Evolutionary conservation across 768 basidiomycete genomes (phyloP).

Genomic region (Plicaturopsis crispa): DNA sequence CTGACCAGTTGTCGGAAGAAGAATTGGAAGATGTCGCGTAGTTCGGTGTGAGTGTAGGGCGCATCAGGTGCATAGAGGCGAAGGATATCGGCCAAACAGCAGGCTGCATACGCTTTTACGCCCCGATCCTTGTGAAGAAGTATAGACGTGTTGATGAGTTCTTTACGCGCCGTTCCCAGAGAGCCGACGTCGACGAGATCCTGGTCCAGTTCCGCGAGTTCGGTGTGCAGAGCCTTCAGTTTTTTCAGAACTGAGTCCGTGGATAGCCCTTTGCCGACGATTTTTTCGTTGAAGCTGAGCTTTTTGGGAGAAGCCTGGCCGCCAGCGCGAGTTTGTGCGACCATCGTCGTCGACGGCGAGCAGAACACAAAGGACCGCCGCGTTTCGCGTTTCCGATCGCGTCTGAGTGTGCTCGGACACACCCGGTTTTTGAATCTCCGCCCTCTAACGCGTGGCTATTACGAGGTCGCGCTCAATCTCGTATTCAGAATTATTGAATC

Average conservation of each 20-base stretch:
- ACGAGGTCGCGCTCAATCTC: too few relatives aligned
- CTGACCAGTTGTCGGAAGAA: constrained; percentile 80
- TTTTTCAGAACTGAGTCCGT: constrained; percentile 84
- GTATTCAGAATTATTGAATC: background rate
- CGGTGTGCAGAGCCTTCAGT: constrained; percentile 68
- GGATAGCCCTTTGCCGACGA: constrained; percentile 66
- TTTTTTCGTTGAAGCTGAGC: constrained; percentile 75
- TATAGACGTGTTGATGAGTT: constrained; percentile 72
- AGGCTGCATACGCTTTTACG: constrained; percentile 91
- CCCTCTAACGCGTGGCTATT: too few relatives aligned
- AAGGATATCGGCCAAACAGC: constrained; percentile 91
- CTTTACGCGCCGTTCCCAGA: constrained; percentile 61
- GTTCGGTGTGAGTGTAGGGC: constrained; percentile 82
- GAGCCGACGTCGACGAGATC: constrained; percentile 74
- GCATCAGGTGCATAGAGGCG: constrained; percentile 95
- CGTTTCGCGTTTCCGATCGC: constrained; percentile 2
- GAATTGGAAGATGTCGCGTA: constrained; percentile 96
- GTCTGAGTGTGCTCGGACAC: too few relatives aligned
- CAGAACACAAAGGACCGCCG: constrained; percentile 6
- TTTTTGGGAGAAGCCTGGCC: constrained; percentile 47
- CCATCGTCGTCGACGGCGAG: constrained; percentile 38
- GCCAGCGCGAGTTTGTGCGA: constrained; percentile 64
- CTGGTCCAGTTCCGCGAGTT: constrained; percentile 82
- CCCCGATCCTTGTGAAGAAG: constrained; percentile 93
- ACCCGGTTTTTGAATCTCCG: too few relatives aligned